A percentile compares a stretch with the other conserved stretches of the same genome.
Conservation (phyloP, 306 rosid species). For the Cicer judaicum region DNA sequence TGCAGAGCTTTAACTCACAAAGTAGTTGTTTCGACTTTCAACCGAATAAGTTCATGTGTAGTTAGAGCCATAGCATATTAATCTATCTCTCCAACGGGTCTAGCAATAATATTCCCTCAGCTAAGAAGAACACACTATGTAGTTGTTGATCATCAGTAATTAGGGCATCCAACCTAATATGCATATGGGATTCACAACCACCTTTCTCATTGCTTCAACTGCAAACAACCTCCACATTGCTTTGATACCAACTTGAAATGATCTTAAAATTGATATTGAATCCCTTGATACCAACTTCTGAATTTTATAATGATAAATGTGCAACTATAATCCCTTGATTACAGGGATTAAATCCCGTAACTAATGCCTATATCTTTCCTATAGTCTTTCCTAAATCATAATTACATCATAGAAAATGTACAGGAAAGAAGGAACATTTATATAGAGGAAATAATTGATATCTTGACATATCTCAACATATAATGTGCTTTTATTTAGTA, state of each 20-base stretch:
- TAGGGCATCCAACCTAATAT: not conserved
- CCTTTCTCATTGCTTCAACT: too few relatives aligned
- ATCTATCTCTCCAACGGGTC: not conserved
- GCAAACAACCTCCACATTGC: not conserved
- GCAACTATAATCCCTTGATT: not conserved
- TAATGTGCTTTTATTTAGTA: constrained; percentile 24
- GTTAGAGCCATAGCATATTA: not conserved
- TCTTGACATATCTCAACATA: not conserved
- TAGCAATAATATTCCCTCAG: not conserved
- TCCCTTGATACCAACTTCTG: not conserved
- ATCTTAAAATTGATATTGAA: constrained; percentile 18
- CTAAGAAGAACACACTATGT: not conserved
- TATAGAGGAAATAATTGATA: not conserved
- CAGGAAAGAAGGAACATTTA: not conserved
- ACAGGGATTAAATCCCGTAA: not conserved
- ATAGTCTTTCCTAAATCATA: constrained; percentile 1
- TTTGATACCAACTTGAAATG: not conserved
- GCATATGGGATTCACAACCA: not conserved
- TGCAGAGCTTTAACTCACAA: not conserved
- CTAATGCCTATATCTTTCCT: not conserved
- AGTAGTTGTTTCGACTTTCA: not conserved
- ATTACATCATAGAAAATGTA: not conserved
- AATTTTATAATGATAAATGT: not conserved
- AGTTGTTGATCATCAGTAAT: not conserved
- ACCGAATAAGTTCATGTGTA: not conserved